These are phyloP conservation scores for Endoconidiophora laricicola DNA, from an alignment of 2,329 filamentous ascomycete genomes.

Conservation along the genomic window DNA sequence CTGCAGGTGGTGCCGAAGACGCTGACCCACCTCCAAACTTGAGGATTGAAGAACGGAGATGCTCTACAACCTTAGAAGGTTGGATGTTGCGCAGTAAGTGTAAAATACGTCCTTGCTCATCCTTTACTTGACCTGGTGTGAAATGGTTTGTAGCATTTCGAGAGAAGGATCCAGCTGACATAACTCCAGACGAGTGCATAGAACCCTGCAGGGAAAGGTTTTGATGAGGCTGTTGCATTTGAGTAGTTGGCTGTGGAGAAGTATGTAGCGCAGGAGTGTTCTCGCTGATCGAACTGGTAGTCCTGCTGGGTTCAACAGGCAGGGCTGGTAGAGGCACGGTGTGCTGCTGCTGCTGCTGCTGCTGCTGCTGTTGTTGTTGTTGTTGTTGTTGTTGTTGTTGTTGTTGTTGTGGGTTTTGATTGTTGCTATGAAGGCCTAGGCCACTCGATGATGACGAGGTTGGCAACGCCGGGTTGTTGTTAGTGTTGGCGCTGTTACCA, in stretches of 20 bases:
- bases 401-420: background rate
- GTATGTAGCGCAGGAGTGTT: background rate
- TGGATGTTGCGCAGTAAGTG: conserved; percentile 38
- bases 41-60: conserved; percentile 44
- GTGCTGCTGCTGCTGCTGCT: background rate
- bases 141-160: conserved; percentile 5
- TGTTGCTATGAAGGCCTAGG: background rate
- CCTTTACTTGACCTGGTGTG: conserved; percentile 33
- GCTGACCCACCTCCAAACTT: conserved; percentile 46
- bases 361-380: background rate
- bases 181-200: conserved; percentile 9
- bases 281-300: background rate
- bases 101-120: conserved; percentile 42
- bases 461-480: background rate
- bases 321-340: background rate
- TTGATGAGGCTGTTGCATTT: conserved; percentile 8
- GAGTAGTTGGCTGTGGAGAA: background rate
- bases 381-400: conserved; percentile 1
- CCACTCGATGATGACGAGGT: background rate
- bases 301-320: background rate
- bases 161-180: background rate
- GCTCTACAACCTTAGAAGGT: conserved; percentile 41
- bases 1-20: conserved; percentile 32
- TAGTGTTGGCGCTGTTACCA: background rate
- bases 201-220: background rate